Evolutionary conservation across 129 eudicot genomes (phyloP), one percentile per base, ranked within the genome.

Genomic region (Silybum marianum): DNA sequence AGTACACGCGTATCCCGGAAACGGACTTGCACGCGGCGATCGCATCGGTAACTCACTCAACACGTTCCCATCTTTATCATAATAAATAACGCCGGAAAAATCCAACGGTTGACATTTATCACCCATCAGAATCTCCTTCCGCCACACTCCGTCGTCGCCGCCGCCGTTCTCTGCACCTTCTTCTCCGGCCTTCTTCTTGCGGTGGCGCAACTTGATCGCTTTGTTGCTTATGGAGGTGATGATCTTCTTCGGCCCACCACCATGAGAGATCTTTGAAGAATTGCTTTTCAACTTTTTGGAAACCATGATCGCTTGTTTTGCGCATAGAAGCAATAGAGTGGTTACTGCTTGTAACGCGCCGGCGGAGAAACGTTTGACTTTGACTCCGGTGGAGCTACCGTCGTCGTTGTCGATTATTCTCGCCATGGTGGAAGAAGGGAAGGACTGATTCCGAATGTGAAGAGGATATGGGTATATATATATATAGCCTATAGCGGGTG

Each of bases 1-100:
- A 32, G 38, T 3, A 78, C 3, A 46, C 14, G 0, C 22, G 48
- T 79, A 79, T 7, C 78, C 84, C 9, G 72, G 85, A 48, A 75
- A 75, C 34, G 85, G 80, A 66, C 85, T 82, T 0, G 85, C 75
- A 13, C 85, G 85, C 0, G 80, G 92, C 24, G 92, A 89, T 34
- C 78, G 86, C 67, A 81, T 40, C 9, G 90, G 92, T 1, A 82
- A 7, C 14, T 89, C 90, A 23, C 67, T 28, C 22, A 84, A 18
- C 6, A 34, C 73, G 7, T 86, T 82, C 2, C 85, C 85, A 6
- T 82, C 75, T 74, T 67, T 75, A 74, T 82, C 80, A 19, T 82
- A 82, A 40, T 82, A 82, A 36, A 82, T 82, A 9, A 82, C 85
- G 13, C 85, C 85, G 8, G 85, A 82, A 34, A 82, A 82, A 74